phyloP scores from a whole-genome alignment of 345 rosid genomes.

The Nasturtium officinale region DNA sequence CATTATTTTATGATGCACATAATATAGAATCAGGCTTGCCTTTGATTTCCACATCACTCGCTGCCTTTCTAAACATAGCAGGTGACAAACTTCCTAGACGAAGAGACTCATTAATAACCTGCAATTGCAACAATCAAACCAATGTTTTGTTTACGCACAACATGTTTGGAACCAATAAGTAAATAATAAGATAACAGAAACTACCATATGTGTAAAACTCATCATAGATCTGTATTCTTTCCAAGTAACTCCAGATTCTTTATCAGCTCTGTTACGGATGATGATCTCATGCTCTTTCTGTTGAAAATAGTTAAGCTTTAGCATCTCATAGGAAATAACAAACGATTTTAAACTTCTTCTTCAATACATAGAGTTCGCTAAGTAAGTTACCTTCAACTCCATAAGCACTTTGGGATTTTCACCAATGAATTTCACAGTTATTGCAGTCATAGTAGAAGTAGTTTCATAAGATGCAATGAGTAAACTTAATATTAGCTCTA shows the following conservation, averaged over 20 bases:
- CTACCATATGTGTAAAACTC: conserved; percentile 45
- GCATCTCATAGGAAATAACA: neutral
- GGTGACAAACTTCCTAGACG: conserved; percentile 51
- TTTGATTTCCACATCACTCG: conserved; percentile 43
- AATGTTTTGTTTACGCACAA: neutral
- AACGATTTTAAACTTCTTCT: neutral
- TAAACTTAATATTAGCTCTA: conserved; percentile 38
- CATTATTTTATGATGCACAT: neutral
- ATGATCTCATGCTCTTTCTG: conserved; percentile 51
- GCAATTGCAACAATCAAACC: conserved; percentile 1
- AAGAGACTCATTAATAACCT: conserved; percentile 54
- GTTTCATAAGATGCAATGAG: conserved; percentile 47
- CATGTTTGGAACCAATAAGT: neutral
- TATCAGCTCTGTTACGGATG: conserved; percentile 26
- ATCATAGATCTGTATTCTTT: conserved; percentile 44
- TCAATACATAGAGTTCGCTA: neutral
- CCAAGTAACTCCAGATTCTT: conserved; percentile 37
- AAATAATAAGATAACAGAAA: neutral
- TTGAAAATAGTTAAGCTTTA: conserved; percentile 12
- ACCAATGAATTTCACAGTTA: conserved; percentile 38
- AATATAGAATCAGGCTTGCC: conserved; percentile 30
- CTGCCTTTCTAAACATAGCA: conserved; percentile 45
- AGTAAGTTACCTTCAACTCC: conserved; percentile 31
- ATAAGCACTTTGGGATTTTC: conserved; percentile 40
- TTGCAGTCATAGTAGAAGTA: conserved; percentile 40